These are phyloP conservation scores for Boletus edulis DNA, from an alignment of 768 basidiomycete species.

Conservation along the genomic window DNA sequence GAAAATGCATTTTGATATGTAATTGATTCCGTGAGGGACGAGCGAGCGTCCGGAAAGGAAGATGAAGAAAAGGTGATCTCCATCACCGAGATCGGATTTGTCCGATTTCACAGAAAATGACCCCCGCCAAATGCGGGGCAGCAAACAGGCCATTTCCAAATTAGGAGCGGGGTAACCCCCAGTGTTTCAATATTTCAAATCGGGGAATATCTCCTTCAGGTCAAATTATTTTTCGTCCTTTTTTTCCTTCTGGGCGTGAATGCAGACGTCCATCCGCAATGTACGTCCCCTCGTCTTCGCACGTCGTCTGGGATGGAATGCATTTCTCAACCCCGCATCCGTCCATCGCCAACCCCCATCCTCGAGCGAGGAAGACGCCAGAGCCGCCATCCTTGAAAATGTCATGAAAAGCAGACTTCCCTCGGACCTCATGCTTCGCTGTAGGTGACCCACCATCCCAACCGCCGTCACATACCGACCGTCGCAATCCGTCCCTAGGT, in stretches of 20 bases:
- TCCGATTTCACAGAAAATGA: conserved; percentile 17
- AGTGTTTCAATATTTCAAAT: conserved; percentile 21
- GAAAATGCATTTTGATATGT: conserved; percentile 46
- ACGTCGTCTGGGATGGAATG: conserved; percentile 29
- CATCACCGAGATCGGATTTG: conserved; percentile 31
- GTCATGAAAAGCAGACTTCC: conserved; percentile 87
- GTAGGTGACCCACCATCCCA: conserved; percentile 47
- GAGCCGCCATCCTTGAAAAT: conserved; percentile 75
- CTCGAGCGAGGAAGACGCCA: conserved; percentile 64
- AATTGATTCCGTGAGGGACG: conserved; percentile 44
- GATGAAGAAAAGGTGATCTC: conserved; percentile 20
- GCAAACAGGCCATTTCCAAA: not conserved
- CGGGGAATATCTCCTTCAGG: not conserved
- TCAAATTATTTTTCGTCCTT: conserved; percentile 25
- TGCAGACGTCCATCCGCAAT: conserved; percentile 39
- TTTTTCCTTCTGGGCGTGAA: conserved; percentile 21
- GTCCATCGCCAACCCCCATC: conserved; percentile 13
- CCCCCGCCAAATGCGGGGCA: conserved; percentile 17
- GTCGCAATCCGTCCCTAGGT: conserved; percentile 46
- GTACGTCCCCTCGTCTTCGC: conserved; percentile 22
- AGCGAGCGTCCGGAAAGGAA: conserved; percentile 28
- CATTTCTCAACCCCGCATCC: conserved; percentile 12
- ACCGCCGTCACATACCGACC: conserved; percentile 9
- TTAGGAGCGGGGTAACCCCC: conserved; percentile 20
- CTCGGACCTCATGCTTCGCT: conserved; percentile 86